Base-by-base conservation (phyloP, 164 flowering plant species). In the Saururus chinensis region DNA sequence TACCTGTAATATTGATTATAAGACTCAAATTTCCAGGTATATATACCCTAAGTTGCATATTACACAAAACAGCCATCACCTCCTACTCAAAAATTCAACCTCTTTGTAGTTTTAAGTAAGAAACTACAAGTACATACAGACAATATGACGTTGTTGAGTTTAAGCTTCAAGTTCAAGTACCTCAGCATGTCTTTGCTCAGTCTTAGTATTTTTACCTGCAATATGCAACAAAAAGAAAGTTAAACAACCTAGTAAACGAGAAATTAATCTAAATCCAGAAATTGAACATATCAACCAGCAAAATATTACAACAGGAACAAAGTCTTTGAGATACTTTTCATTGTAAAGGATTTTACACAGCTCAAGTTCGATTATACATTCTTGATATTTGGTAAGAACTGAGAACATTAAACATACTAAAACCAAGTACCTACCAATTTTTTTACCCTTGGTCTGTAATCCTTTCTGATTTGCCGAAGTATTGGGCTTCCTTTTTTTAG, bases 1-100 rank as follows among this genome's bases (percentile, higher is more conserved):
- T 52, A 45, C 79, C 92, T 83, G 53, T 74, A 75, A 49, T 40
- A 25, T 49, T 66, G 51, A 60, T 21, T 51, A 45, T 60, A 56
- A 62, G 57, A 21, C 53, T 61, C 49, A 65, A 54, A 12, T 11
- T 12, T 10, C 57, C 23, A 14, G 51, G 35, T 7, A 53, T 21
- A 45, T 0, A 30, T 30, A 30, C 37, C 37, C 37, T 30, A 2
- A 30, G 6, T 30, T 30, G 37, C 37, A 30, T 30, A 30, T 30
- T 2, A 30, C 1, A 48, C 9, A 14, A 21, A 6, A 60, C 19
- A 45, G 30, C 23, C 56, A 60, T 42, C 54, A 60, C 20, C 20
- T n/a, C n/a, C 54, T 19, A 21, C 35, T 9, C 53, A 45, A 8
- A 37, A 59, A 40, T 19, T 30, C 8, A 7, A 59, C 20, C 19